Evolutionary conservation across 192 early-diverging fungal species (phyloP).

Genomic region (Jimgerdemannia flammicorona): DNA sequence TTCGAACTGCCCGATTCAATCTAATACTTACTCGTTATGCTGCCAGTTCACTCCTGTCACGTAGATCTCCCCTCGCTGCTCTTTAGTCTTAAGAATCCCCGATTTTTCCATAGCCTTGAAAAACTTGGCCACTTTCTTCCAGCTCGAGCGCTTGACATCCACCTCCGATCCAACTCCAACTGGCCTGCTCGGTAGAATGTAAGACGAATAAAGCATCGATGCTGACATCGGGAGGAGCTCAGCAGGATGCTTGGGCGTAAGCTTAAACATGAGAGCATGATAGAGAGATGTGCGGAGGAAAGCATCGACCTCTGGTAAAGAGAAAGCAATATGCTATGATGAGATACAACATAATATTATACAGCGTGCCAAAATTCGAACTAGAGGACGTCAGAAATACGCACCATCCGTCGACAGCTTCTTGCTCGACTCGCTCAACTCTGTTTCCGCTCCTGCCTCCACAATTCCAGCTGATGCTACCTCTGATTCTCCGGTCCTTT

Average conservation of each 20-base stretch:
- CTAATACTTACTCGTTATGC: constrained; percentile 48
- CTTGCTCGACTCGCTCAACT: neutral
- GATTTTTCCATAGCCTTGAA: constrained; percentile 85
- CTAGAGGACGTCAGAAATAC: neutral
- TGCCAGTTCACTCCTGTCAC: constrained; percentile 56
- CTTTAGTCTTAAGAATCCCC: constrained; percentile 81
- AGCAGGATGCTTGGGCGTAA: constrained; percentile 49
- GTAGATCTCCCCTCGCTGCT: constrained; percentile 60
- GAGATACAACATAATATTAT: neutral
- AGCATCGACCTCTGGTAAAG: constrained; percentile 66
- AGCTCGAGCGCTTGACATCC: constrained; percentile 81
- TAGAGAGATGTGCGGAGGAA: constrained; percentile 65
- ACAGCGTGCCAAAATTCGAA: neutral
- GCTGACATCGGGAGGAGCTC: constrained; percentile 68
- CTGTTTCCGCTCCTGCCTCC: neutral
- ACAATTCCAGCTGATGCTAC: neutral
- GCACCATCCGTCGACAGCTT: constrained; percentile 2
- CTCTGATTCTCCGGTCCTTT: neutral
- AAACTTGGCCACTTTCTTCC: constrained; percentile 89
- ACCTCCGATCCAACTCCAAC: constrained; percentile 44
- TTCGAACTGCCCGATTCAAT: no score
- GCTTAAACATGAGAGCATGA: constrained; percentile 64
- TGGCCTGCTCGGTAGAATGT: constrained; percentile 70
- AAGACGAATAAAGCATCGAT: constrained; percentile 71
- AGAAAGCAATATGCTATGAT: no score